phyloP scores from a whole-genome alignment of 208 protist genomes.

The Balamuthia mandrillaris region DNA sequence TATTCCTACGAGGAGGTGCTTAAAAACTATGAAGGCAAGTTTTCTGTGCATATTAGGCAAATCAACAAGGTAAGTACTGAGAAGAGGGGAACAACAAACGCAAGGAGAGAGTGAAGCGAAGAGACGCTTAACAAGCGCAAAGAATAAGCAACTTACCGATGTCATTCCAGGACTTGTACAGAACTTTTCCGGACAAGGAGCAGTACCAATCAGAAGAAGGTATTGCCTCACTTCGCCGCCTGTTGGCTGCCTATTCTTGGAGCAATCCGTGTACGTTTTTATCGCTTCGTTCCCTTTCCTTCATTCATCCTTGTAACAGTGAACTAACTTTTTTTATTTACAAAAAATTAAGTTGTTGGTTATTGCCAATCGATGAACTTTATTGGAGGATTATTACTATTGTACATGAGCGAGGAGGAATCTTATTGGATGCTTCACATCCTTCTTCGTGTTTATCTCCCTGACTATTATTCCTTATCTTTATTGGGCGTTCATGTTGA shows the following conservation, averaged over 20 bases:
- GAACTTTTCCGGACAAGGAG: conserved; percentile 65
- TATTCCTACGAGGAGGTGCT: no score
- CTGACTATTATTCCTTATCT: no score
- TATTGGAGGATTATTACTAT: conserved; percentile 63
- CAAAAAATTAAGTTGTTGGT: conserved; percentile 59
- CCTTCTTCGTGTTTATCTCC: conserved; percentile 61
- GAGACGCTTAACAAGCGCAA: no score
- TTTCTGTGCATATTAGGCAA: no score
- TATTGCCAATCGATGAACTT: conserved; percentile 80
- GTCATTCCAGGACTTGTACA: conserved; percentile 54
- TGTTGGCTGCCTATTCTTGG: conserved; percentile 56
- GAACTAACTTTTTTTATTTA: not conserved
- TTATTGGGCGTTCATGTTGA: no score
- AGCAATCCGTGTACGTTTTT: conserved; percentile 17
- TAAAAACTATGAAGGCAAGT: no score
- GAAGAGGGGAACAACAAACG: no score
- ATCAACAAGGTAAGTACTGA: no score
- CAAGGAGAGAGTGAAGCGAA: no score
- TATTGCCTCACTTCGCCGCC: conserved; percentile 40
- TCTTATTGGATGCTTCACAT: conserved; percentile 68
- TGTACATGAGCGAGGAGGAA: conserved; percentile 67
- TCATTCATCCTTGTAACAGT: no score
- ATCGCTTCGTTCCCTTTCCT: no score
- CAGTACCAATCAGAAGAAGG: conserved; percentile 39
- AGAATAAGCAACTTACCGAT: no score